phyloP scores from a whole-genome alignment of 176 grass and related monocot genomes.

The Cymbopogon citratus region DNA sequence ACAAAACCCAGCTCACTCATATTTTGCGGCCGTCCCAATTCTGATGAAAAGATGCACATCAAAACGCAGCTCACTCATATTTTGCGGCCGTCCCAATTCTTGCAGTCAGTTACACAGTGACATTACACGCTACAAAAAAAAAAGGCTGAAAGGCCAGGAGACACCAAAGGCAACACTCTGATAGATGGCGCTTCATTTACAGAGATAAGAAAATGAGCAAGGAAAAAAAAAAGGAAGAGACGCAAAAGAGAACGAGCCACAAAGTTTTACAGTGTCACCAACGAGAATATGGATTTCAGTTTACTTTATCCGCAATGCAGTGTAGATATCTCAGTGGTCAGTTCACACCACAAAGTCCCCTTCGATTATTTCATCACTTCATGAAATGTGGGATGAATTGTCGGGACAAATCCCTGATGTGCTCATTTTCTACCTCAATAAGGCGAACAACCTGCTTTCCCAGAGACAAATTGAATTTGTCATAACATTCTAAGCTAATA shows the following conservation, averaged over 20 bases:
- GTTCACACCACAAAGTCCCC: not conserved
- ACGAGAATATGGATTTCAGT: not conserved
- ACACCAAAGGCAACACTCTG: not conserved
- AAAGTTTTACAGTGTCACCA: not conserved
- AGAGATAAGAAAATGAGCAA: not conserved
- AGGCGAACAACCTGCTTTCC: conserved; percentile 47
- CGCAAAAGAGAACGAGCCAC: not conserved
- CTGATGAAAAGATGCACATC: not conserved
- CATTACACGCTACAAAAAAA: not conserved
- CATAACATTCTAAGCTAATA: not conserved
- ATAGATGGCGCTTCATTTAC: conserved; percentile 22
- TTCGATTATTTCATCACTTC: conserved; percentile 20
- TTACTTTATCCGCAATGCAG: not conserved
- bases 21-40: not conserved
- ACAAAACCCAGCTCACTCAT: not conserved
- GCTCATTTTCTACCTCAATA: conserved; percentile 50
- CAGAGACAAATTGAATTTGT: not conserved
- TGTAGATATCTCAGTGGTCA: not conserved
- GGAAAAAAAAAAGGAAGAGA: not conserved
- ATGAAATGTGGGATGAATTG: conserved; percentile 58
- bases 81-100: not conserved
- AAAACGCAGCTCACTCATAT: not conserved
- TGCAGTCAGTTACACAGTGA: not conserved
- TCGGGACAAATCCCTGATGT: conserved; percentile 49
- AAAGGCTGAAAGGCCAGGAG: not conserved